Evolutionary conservation across 805 yeast genomes (phyloP).

Genomic region (Candida oleophila): DNA sequence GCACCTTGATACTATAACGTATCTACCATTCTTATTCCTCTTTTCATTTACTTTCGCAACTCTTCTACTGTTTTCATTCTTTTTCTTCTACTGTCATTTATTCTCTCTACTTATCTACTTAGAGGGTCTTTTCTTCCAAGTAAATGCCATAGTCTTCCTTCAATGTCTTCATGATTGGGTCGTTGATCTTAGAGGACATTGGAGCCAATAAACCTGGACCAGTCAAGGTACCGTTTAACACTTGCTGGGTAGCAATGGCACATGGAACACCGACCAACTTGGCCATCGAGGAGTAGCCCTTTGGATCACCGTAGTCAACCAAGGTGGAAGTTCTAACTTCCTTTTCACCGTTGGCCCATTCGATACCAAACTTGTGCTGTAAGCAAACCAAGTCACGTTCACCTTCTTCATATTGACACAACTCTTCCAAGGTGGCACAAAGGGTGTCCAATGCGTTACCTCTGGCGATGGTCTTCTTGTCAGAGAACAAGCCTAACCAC

Average conservation of each 20-base stretch:
- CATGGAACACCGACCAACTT: conserved; percentile 98
- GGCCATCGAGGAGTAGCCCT: conserved; percentile 96
- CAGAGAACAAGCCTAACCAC: conserved; percentile 93
- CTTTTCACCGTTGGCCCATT: conserved; percentile 88
- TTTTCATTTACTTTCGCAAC: no score
- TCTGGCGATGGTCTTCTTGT: conserved; percentile 74
- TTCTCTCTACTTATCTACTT: background rate
- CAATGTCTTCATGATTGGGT: conserved; percentile 86
- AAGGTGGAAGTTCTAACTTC: conserved; percentile 95
- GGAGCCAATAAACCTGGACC: conserved; percentile 88
- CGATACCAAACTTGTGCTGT: conserved; percentile 97
- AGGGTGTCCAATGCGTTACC: conserved; percentile 94
- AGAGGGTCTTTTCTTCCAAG: conserved; percentile 82
- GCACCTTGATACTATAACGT: no score
- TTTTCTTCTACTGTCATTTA: background rate
- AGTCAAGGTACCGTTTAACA: conserved; percentile 75
- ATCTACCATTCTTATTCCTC: no score
- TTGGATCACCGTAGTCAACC: conserved; percentile 87
- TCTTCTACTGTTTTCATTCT: background rate
- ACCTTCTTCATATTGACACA: conserved; percentile 93
- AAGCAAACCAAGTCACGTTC: conserved; percentile 94
- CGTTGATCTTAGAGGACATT: conserved; percentile 83
- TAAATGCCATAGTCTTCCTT: conserved; percentile 87
- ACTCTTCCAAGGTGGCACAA: conserved; percentile 92
- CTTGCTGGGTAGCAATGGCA: conserved; percentile 89